Base-by-base conservation (phyloP, 345 rosid species). In the Murraya paniculata region DNA sequence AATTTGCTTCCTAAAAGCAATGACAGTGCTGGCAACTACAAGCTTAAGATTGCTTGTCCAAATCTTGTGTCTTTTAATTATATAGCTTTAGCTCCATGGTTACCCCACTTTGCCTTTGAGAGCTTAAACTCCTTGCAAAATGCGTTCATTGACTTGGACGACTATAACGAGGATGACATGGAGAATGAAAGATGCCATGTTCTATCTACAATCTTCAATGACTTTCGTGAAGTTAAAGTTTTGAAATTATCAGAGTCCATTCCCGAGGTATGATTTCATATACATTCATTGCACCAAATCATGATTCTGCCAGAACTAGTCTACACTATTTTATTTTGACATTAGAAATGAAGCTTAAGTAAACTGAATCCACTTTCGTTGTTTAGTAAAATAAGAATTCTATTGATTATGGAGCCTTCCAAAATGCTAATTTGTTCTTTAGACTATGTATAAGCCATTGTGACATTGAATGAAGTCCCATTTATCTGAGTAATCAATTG, bases 1-100 rank as follows among this genome's bases (percentile, higher is more conserved):
- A 39, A n/a, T 16, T 30, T 62, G 18, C 3, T 31, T 60, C 9
- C 38, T 7, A 48, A 27, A 4, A n/a, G 27, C 21, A 1, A 5
- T 33, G 30, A 35, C 11, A 22, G 55, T 45, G 21, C 31, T 4
- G 11, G 6, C 7, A 18, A 28, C 11, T 41, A 38, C 35, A 41
- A 45, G 71, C 9, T 64, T 30, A 75, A 64, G 30, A 5, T 64
- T 64, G 39, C 60, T 75, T 41, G 41, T 19, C 68, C 77, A 73
- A 73, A 61, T 57, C 57, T 73, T 1, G 14, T 62, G 28, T 39
- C 77, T 18, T 74, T 74, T n/a, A 27, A 24, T 19, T 62, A 8
- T 9, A 1, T 41, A 3, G 57, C n/a, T 74, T 28, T 27, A 9
- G 11, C 1, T 10, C 48, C 14, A 10, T 18, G 11, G 13, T 25